phyloP scores from a whole-genome alignment of 495 filamentous ascomycete species.

The Aspergillus kassunensis region DNA sequence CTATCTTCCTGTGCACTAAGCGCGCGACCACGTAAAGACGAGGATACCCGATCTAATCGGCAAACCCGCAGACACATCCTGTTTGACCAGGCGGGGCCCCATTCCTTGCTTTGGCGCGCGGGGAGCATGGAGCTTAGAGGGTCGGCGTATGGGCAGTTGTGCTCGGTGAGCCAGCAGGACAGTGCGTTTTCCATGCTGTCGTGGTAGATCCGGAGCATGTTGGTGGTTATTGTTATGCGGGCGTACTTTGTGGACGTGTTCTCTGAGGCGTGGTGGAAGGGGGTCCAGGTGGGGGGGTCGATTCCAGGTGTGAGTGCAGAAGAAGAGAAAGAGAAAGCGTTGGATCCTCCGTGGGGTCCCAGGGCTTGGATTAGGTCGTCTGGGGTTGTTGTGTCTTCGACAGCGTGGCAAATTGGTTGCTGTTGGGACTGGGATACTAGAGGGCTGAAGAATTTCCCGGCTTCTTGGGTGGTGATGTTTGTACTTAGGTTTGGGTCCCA shows the following conservation, averaged over 20 bases:
- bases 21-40: background rate
- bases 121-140: background rate
- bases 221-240: background rate
- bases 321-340: background rate
- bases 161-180: slow-evolving; percentile 1
- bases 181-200: slow-evolving; percentile 5
- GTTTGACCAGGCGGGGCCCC: background rate
- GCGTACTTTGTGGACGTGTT: background rate
- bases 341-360: background rate
- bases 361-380: background rate
- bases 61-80: slow-evolving; percentile 1
- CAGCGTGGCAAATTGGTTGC: too few species aligned
- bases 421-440: background rate
- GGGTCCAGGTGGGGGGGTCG: too few species aligned
- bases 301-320: too few species aligned
- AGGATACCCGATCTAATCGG: background rate
- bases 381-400: too few species aligned
- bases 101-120: background rate
- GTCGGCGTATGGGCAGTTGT: slow-evolving; percentile 2
- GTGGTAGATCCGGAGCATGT: slow-evolving; percentile 1
- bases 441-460: background rate
- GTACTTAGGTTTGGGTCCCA: too few species aligned
- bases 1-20: background rate
- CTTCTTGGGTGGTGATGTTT: background rate
- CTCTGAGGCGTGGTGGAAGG: background rate